These are phyloP conservation scores for Emericellopsis atlantica DNA, from an alignment of 2,329 filamentous ascomycete genomes.

Conservation along the genomic window DNA sequence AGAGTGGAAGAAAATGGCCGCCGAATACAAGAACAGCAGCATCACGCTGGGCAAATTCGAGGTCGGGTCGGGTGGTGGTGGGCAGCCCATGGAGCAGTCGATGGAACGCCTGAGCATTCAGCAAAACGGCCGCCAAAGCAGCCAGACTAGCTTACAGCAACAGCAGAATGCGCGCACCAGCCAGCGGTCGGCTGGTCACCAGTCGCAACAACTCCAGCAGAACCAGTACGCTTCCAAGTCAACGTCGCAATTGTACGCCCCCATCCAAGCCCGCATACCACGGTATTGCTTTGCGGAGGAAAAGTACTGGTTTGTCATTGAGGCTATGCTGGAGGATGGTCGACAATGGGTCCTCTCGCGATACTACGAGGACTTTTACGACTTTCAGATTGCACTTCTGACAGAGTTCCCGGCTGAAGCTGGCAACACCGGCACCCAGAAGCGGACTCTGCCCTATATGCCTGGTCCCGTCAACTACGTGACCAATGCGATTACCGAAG, in stretches of 20 bases:
- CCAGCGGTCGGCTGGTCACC: constrained; percentile 7
- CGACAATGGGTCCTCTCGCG: constrained; percentile 85
- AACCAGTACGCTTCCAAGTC: constrained; percentile 23
- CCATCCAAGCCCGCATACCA: constrained; percentile 73
- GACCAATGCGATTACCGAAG: constrained; percentile 94
- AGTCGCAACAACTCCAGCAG: constrained; percentile 21
- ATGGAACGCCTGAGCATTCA: constrained; percentile 71
- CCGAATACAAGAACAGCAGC: constrained; percentile 98
- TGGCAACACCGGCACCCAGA: constrained; percentile 67
- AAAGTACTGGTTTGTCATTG: constrained; percentile 98
- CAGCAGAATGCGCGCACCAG: constrained; percentile 1
- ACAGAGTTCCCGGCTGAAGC: constrained; percentile 88
- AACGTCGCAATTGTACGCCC: constrained; percentile 52
- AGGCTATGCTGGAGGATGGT: constrained; percentile 81
- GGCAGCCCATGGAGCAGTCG: constrained; percentile 46
- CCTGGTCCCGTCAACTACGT: constrained; percentile 95
- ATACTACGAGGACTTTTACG: constrained; percentile 98
- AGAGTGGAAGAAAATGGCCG: constrained; percentile 99
- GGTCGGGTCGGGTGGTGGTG: constrained; percentile 22
- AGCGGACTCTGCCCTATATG: constrained; percentile 89
- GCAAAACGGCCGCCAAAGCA: constrained; percentile 37
- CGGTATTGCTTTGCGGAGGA: constrained; percentile 93
- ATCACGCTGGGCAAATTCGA: constrained; percentile 92
- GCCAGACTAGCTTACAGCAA: constrained; percentile 24
- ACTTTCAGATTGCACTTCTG: constrained; percentile 91